phyloP scores from a whole-genome alignment of 2,329 filamentous ascomycete genomes.

The Fusarium nodosum region DNA sequence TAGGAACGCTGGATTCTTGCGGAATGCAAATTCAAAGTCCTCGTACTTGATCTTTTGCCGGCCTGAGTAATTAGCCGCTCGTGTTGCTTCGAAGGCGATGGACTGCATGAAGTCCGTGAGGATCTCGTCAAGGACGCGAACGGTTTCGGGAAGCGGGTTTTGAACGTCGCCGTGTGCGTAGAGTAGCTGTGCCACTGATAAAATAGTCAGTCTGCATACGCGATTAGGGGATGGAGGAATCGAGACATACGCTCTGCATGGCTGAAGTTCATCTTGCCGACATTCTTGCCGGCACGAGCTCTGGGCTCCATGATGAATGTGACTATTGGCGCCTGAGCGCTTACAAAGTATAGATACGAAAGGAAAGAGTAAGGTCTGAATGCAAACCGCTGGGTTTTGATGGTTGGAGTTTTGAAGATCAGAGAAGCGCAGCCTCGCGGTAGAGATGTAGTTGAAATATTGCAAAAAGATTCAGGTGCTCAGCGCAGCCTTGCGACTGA shows the following conservation, averaged over 20 bases:
- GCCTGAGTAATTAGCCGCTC: conserved; percentile 85
- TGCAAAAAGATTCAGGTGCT: conserved; percentile 26
- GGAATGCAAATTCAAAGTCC: conserved; percentile 95
- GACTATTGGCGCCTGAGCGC: conserved; percentile 19
- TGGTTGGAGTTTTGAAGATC: background rate
- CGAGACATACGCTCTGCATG: conserved; percentile 73
- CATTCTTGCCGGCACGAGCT: conserved; percentile 82
- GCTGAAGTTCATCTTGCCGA: conserved; percentile 85
- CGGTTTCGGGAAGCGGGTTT: conserved; percentile 83
- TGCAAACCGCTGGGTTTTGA: background rate
- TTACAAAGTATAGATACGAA: conserved; percentile 10
- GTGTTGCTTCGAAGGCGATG: conserved; percentile 89
- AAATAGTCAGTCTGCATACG: conserved; percentile 5
- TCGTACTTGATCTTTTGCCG: conserved; percentile 98
- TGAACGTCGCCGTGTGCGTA: conserved; percentile 84
- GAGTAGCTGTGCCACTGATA: conserved; percentile 77
- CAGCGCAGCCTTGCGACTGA: conserved; percentile 33
- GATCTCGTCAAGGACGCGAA: conserved; percentile 92
- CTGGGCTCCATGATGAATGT: conserved; percentile 76
- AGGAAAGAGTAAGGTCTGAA: background rate
- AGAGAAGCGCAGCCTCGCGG: conserved; percentile 33
- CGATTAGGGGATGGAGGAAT: background rate
- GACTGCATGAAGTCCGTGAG: conserved; percentile 97
- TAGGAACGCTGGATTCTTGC: conserved; percentile 85
- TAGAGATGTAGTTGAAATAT: conserved; percentile 41